phyloP scores from a whole-genome alignment of 306 rosid species.

The Bauhinia variegata region DNA sequence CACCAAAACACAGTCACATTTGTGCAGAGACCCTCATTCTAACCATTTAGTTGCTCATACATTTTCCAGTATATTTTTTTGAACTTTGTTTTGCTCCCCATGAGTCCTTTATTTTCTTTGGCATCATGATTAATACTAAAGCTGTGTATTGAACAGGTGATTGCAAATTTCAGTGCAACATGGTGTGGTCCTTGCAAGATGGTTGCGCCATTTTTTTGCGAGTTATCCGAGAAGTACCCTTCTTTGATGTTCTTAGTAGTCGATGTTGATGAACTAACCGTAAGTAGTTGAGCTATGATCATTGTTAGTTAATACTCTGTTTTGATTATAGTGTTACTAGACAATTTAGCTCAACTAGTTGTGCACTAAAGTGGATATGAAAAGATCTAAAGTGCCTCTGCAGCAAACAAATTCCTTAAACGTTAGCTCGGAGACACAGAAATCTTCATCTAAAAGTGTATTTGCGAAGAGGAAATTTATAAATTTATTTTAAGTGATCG shows the following conservation, averaged over 20 bases:
- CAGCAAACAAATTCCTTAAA: no score
- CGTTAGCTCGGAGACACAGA: neutral
- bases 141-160: slow-evolving; percentile 60
- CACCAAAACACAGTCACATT: no score
- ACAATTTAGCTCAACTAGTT: no score
- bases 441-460: slow-evolving; percentile 11
- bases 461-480: neutral
- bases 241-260: slow-evolving; percentile 79
- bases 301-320: slow-evolving; percentile 5
- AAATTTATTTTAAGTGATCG: slow-evolving; percentile 11
- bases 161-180: slow-evolving; percentile 93
- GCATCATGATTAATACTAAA: slow-evolving; percentile 12
- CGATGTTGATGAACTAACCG: slow-evolving; percentile 92
- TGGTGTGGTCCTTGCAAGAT: slow-evolving; percentile 98
- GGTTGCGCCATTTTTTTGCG: slow-evolving; percentile 70
- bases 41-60: slow-evolving; percentile 21
- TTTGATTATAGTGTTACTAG: no score
- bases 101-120: slow-evolving; percentile 7
- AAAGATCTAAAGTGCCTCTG: no score
- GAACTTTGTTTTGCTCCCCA: neutral
- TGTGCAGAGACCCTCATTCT: no score
- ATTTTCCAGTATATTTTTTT: slow-evolving; percentile 22
- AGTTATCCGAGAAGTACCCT: slow-evolving; percentile 80
- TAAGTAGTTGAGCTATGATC: slow-evolving; percentile 48
- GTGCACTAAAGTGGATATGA: no score